Evolutionary conservation across 83 land plant species (phyloP).

Genomic region (Picea engelmannii): DNA sequence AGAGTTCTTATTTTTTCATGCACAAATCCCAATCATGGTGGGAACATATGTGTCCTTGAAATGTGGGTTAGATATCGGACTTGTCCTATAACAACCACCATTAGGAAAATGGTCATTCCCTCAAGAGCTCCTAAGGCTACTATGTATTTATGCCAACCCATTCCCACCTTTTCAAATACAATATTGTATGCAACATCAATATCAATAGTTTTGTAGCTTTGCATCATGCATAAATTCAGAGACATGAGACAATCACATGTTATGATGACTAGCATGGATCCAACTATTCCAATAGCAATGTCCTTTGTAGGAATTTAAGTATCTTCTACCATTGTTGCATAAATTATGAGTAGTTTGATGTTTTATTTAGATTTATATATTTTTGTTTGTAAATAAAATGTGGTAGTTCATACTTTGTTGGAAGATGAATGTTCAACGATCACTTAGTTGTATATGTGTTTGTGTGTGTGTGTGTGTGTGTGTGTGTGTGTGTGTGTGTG

Average conservation of each 20-base stretch:
- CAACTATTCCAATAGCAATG: conserved; percentile 70
- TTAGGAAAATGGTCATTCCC: conserved; percentile 79
- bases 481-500: no score
- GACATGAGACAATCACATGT: conserved; percentile 75
- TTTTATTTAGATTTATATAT: no score
- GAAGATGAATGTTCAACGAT: no score
- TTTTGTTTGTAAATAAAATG: no score
- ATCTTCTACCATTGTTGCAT: conserved; percentile 89
- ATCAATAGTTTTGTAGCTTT: background rate
- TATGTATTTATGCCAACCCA: conserved; percentile 81
- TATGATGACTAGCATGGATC: conserved; percentile 73
- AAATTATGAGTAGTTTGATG: no score
- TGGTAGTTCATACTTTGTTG: no score
- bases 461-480: no score
- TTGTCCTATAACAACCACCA: conserved; percentile 75
- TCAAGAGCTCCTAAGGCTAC: conserved; percentile 82
- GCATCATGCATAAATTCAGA: conserved; percentile 64
- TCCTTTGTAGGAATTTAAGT: conserved; percentile 29
- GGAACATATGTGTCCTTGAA: conserved; percentile 82
- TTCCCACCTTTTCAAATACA: conserved; percentile 50
- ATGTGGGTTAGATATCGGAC: conserved; percentile 88
- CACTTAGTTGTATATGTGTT: no score
- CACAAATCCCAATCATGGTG: conserved; percentile 82
- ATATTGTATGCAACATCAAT: conserved; percentile 19
- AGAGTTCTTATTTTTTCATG: conserved; percentile 61